Evolutionary conservation across 177 flowering plant genomes (phyloP).

Genomic region (Vitis hybrid): DNA sequence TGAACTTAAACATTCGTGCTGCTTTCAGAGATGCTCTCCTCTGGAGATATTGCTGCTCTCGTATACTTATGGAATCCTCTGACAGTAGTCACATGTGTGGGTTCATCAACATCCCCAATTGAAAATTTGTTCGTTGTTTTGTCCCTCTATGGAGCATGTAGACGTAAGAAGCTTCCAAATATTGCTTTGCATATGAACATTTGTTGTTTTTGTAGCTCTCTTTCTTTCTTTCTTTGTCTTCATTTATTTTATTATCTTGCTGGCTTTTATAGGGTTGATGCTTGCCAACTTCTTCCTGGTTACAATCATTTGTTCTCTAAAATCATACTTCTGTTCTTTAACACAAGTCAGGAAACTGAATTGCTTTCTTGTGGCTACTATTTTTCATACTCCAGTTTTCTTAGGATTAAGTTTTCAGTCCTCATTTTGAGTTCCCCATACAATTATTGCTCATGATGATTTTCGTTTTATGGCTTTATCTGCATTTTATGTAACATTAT

Average conservation of each 20-base stretch:
- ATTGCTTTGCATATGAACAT: neutral
- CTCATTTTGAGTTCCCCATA: neutral
- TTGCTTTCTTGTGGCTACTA: neutral
- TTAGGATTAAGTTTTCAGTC: neutral
- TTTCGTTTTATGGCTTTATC: too few relatives aligned
- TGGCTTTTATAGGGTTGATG: neutral
- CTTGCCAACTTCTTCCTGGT: neutral
- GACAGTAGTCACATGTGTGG: constrained; percentile 66
- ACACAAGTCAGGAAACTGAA: neutral
- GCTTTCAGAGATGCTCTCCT: constrained; percentile 41
- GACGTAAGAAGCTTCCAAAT: constrained; percentile 41
- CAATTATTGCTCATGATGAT: too few relatives aligned
- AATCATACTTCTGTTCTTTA: neutral
- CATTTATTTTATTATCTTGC: neutral
- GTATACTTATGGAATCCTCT: constrained; percentile 87
- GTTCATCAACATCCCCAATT: constrained; percentile 68
- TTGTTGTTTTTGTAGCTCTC: neutral
- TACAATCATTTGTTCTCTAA: neutral
- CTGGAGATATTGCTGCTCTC: constrained; percentile 80
- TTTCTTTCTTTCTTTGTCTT: neutral
- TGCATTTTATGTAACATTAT: too few relatives aligned
- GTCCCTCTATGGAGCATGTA: constrained; percentile 76
- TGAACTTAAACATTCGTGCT: constrained; percentile 1
- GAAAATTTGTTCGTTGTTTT: constrained; percentile 63
- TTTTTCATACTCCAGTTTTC: neutral